Conservation (phyloP, 257 asterid species). For the Rehmannia glutinosa region DNA sequence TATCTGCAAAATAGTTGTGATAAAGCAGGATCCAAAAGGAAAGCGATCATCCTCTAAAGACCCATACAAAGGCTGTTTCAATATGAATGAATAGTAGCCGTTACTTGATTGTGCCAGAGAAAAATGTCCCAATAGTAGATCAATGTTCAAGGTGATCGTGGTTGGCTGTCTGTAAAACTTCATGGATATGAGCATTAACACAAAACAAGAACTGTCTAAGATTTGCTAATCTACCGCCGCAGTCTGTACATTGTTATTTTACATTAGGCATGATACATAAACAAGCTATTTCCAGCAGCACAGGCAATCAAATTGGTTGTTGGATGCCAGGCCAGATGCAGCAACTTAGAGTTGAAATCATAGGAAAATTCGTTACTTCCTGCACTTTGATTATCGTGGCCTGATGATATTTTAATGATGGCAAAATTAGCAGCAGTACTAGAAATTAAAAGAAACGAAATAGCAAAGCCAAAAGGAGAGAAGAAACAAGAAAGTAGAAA, state of each 20-base stretch:
- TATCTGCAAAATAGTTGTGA: neutral
- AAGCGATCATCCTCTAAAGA: neutral
- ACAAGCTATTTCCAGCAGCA: conserved; percentile 55
- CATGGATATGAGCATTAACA: neutral
- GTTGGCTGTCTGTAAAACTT: neutral
- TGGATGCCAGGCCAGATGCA: conserved; percentile 82
- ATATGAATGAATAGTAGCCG: no score
- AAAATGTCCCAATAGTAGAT: neutral
- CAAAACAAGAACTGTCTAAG: conserved; percentile 13
- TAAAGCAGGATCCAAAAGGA: neutral
- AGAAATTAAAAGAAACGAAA: neutral
- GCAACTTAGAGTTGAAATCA: conserved; percentile 51
- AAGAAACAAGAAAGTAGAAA: neutral
- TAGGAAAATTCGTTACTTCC: conserved; percentile 30
- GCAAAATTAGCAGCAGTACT: neutral
- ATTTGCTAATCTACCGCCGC: neutral
- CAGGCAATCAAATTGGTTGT: conserved; percentile 53
- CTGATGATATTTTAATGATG: conserved; percentile 21
- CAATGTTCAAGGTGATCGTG: neutral
- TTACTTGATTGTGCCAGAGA: no score
- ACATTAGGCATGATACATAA: conserved; percentile 40
- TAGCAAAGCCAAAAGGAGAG: neutral
- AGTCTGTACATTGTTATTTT: conserved; percentile 19
- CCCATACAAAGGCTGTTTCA: neutral
- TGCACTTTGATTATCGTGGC: conserved; percentile 24